A percentile compares a stretch with the other conserved stretches of the same genome.
Conservation (phyloP, 441 rosid genomes). For the Pelargonium myrrhifolium region DNA sequence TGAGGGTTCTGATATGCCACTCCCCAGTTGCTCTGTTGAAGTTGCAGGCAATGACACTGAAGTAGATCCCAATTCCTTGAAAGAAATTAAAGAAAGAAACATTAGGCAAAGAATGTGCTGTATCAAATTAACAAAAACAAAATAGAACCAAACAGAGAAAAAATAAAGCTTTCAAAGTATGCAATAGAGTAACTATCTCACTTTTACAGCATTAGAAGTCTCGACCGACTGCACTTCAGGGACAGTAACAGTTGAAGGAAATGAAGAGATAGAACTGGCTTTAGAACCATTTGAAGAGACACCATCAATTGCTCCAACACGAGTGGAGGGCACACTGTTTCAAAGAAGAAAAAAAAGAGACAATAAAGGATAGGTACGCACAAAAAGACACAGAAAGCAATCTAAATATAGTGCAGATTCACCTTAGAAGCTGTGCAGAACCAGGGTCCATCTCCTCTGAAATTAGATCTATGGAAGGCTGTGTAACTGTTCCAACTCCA, state of each 20-base stretch:
- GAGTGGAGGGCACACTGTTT: constrained; percentile 48
- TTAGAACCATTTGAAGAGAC: constrained; percentile 39
- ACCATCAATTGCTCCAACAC: constrained; percentile 49
- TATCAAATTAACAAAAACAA: constrained; percentile 1
- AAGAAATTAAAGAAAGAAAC: background rate
- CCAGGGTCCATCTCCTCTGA: constrained; percentile 10
- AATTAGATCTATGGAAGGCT: constrained; percentile 7
- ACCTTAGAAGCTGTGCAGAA: constrained; percentile 10
- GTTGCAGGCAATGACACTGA: constrained; percentile 46
- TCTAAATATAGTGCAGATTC: background rate
- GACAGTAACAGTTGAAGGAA: constrained; percentile 42
- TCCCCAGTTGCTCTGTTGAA: constrained; percentile 58
- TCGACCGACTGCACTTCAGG: constrained; percentile 52
- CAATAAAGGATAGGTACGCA: background rate
- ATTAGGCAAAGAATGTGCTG: background rate
- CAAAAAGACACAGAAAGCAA: constrained; percentile 26
- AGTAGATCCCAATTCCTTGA: constrained; percentile 56
- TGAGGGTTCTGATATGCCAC: constrained; percentile 55
- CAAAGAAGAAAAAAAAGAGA: constrained; percentile 11
- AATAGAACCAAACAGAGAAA: constrained; percentile 11
- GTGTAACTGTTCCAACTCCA: constrained; percentile 9
- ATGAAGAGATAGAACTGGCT: constrained; percentile 33
- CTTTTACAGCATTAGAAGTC: constrained; percentile 47
- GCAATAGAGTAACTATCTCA: constrained; percentile 18
- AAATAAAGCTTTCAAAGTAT: constrained; percentile 7